These are phyloP conservation scores for Lipomyces starkeyi DNA, from an alignment of 805 yeast genomes.

Conservation along the genomic window DNA sequence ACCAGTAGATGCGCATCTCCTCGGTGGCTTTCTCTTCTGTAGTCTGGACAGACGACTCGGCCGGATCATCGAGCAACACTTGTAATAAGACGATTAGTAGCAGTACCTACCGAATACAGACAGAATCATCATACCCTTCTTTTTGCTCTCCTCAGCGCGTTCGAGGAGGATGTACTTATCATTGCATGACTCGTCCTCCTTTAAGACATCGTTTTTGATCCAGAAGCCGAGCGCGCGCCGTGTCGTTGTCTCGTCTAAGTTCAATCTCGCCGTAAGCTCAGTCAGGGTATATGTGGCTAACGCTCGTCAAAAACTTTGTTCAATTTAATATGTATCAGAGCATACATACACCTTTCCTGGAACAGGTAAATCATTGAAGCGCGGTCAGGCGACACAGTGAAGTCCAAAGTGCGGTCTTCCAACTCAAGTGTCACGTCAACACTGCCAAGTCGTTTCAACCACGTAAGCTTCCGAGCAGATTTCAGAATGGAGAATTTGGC, in stretches of 20 bases:
- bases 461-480: conserved; percentile 62
- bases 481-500: conserved; percentile 53
- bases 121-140: conserved; percentile 19
- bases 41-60: conserved; percentile 39
- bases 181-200: conserved; percentile 44
- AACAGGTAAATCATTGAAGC: conserved; percentile 68
- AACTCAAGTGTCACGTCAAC: conserved; percentile 66
- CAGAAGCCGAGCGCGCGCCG: conserved; percentile 60
- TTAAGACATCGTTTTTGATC: conserved; percentile 64
- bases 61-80: conserved; percentile 24
- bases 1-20: conserved; percentile 46
- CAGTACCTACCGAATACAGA: background rate
- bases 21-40: conserved; percentile 44
- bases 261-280: conserved; percentile 48
- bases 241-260: conserved; percentile 54
- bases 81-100: background rate
- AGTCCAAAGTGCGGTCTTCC: conserved; percentile 51
- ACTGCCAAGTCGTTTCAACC: conserved; percentile 64
- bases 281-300: conserved; percentile 44
- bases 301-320: conserved; percentile 9
- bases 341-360: conserved; percentile 39
- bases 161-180: conserved; percentile 54
- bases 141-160: conserved; percentile 39
- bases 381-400: conserved; percentile 68
- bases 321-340: background rate